Percentiles rank a stretch among this genome's conserved stretches.
phyloP scores from a whole-genome alignment of 345 rosid genomes.

The Sonneratia caseolaris region DNA sequence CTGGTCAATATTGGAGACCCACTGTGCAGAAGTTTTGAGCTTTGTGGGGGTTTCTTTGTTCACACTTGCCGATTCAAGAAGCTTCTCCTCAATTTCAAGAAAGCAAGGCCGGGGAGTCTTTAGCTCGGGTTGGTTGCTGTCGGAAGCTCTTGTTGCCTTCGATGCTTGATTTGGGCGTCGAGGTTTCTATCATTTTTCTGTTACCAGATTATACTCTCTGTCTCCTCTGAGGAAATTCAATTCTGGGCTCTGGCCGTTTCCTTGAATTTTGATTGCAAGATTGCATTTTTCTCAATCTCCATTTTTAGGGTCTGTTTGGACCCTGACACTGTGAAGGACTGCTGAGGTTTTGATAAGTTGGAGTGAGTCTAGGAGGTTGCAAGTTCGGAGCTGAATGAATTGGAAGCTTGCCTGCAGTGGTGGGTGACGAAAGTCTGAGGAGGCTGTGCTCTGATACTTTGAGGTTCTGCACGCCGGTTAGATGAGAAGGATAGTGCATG shows the following conservation, averaged over 20 bases:
- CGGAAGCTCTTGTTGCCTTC: background rate
- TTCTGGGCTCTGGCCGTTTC: background rate
- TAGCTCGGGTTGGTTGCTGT: background rate
- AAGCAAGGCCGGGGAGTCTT: background rate
- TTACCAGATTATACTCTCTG: slow-evolving; percentile 11
- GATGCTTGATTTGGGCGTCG: background rate
- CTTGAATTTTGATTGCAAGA: slow-evolving; percentile 3
- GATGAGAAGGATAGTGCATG: slow-evolving; percentile 24
- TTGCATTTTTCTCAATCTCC: background rate
- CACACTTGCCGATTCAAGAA: background rate
- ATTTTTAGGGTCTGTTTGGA: background rate
- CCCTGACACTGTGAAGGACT: background rate
- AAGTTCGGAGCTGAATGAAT: background rate
- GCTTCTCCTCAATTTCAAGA: too few relatives aligned
- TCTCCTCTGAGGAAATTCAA: background rate
- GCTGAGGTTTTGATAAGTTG: background rate
- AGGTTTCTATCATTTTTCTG: background rate
- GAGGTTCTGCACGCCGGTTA: slow-evolving; percentile 20
- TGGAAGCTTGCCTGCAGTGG: background rate
- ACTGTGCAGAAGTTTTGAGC: slow-evolving; percentile 6
- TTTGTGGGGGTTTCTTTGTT: background rate
- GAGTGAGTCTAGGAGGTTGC: slow-evolving; percentile 11
- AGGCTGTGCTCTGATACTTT: slow-evolving; percentile 9
- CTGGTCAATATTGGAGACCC: slow-evolving; percentile 16
- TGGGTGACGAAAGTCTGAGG: background rate